Percentiles rank a stretch among this genome's conserved stretches.
These are phyloP conservation scores for Tetrahymena borealis DNA, from an alignment of 73 alveolate genomes.

Conservation along the genomic window DNA sequence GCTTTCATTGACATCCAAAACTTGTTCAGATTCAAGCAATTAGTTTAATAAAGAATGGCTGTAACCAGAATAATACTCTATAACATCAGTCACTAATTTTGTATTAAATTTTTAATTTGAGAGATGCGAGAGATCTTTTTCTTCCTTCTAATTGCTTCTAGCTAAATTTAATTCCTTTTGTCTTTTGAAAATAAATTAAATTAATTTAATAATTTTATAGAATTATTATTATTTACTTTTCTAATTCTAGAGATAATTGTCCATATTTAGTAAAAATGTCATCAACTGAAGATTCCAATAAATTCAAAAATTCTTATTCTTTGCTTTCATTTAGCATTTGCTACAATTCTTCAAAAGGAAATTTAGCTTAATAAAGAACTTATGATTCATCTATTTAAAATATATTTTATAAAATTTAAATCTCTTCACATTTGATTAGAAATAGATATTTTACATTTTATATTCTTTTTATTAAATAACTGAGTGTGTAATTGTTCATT, in stretches of 20 bases:
- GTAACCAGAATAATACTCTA: neutral
- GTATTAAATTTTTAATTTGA: neutral
- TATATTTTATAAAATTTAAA: neutral
- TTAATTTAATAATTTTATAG: neutral
- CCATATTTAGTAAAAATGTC: neutral
- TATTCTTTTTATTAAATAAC: neutral
- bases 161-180: neutral
- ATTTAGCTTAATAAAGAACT: neutral
- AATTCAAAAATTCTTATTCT: neutral
- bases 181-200: neutral
- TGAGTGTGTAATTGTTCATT: neutral
- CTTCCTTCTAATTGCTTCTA: neutral
- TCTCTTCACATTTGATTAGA: neutral
- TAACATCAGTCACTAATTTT: neutral
- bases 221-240: neutral
- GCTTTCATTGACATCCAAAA: neutral
- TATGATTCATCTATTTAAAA: neutral
- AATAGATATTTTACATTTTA: neutral
- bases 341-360: neutral
- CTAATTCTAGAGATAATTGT: neutral
- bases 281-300: neutral
- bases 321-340: neutral
- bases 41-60: neutral
- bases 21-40: neutral
- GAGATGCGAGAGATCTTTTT: neutral